A percentile compares a stretch with the other conserved stretches of the same genome.
Evolutionary conservation across 192 early-diverging fungal genomes (phyloP).

Genomic region (Hyaloraphidium curvatum): DNA sequence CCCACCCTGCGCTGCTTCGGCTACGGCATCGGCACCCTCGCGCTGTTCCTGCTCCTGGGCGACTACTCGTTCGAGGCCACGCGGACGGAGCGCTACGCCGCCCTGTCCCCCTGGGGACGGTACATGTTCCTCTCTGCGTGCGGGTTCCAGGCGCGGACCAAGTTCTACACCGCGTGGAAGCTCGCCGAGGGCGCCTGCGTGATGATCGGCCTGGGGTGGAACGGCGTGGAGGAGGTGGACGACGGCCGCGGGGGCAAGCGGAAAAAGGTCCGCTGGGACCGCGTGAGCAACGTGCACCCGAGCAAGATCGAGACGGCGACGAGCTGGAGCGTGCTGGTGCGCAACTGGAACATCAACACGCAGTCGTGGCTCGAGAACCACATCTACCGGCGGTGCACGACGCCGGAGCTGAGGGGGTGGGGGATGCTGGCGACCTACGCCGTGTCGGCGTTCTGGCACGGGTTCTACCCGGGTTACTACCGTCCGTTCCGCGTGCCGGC

Average conservation of each 20-base stretch:
- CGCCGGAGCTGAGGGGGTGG: constrained; percentile 28
- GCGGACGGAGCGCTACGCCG: constrained; percentile 13
- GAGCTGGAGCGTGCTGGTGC: constrained; percentile 51
- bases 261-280: constrained; percentile 5
- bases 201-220: constrained; percentile 64
- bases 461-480: constrained; percentile 78
- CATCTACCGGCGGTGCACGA: constrained; percentile 45
- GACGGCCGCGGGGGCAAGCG: constrained; percentile 22
- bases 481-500: constrained; percentile 15
- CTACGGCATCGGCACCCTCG: constrained; percentile 14
- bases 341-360: constrained; percentile 82
- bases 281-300: constrained; percentile 60
- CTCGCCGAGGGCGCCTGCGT: constrained; percentile 71
- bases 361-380: constrained; percentile 70
- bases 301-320: constrained; percentile 51
- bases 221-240: constrained; percentile 38
- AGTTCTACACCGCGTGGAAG: constrained; percentile 86
- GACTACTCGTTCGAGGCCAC: constrained; percentile 14
- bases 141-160: constrained; percentile 41
- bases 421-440: constrained; percentile 56
- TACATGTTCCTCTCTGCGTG: constrained; percentile 35
- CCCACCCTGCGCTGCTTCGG: constrained; percentile 14
- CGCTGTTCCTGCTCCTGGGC: constrained; percentile 14
- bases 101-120: constrained; percentile 15
- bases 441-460: constrained; percentile 87